These are phyloP conservation scores for Ulmus americana DNA, from an alignment of 331 rosid species.

Conservation along the genomic window DNA sequence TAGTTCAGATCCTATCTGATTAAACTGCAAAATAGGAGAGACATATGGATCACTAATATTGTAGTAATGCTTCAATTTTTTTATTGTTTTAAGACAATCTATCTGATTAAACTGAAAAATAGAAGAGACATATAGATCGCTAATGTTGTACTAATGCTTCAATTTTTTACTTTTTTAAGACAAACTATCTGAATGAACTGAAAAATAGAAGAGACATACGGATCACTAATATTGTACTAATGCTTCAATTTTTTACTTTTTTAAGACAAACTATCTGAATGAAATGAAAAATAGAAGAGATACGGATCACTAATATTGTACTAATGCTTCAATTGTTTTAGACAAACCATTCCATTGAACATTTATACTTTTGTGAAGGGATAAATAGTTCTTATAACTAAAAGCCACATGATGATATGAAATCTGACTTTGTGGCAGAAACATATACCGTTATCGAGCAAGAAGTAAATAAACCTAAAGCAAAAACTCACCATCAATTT, in stretches of 20 bases:
- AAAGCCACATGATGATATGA: not conserved
- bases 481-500: slow-evolving; percentile 40
- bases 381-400: not conserved
- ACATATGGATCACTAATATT: not conserved
- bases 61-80: not conserved
- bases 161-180: not conserved
- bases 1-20: no score
- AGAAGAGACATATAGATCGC: not conserved
- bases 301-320: not conserved
- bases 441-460: not conserved
- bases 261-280: no score
- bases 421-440: not conserved
- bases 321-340: not conserved
- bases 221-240: not conserved
- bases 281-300: not conserved
- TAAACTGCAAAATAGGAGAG: not conserved
- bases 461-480: slow-evolving; percentile 6
- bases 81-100: no score
- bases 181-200: not conserved
- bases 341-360: not conserved
- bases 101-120: not conserved
- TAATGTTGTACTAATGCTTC: not conserved
- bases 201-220: not conserved
- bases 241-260: not conserved
- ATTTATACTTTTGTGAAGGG: not conserved